Percentiles rank a stretch among this genome's conserved stretches.
Evolutionary conservation across 768 basidiomycete genomes (phyloP).

Genomic region (Phlebiopsis gigantea): DNA sequence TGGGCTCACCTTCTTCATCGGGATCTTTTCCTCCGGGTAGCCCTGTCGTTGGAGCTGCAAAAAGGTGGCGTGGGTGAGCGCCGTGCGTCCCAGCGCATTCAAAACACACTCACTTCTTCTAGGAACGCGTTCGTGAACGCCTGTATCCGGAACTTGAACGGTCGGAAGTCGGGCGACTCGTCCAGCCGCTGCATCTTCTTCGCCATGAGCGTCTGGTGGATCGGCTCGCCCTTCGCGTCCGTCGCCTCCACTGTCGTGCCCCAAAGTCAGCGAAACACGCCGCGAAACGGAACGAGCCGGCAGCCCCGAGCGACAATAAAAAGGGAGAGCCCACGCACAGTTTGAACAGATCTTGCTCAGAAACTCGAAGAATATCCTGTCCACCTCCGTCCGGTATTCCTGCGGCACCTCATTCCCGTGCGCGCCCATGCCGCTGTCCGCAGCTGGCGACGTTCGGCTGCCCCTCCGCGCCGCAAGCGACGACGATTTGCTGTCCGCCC

Average conservation of each 20-base stretch:
- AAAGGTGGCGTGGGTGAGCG: slow-evolving; percentile 5
- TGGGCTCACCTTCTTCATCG: slow-evolving; percentile 88
- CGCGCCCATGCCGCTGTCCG: slow-evolving; percentile 22
- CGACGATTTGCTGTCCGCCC: too few species aligned
- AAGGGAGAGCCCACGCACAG: slow-evolving; percentile 44
- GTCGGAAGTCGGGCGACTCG: slow-evolving; percentile 93
- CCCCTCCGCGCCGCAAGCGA: slow-evolving; percentile 6
- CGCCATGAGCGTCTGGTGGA: slow-evolving; percentile 97
- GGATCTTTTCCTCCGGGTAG: slow-evolving; percentile 90
- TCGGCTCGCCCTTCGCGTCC: slow-evolving; percentile 92
- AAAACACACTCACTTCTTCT: slow-evolving; percentile 61
- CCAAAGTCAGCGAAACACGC: slow-evolving; percentile 16
- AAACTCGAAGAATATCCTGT: slow-evolving; percentile 88
- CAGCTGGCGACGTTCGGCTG: slow-evolving; percentile 23
- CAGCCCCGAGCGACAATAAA: too few species aligned
- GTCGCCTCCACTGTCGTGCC: slow-evolving; percentile 73
- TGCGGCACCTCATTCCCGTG: slow-evolving; percentile 66
- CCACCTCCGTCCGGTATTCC: slow-evolving; percentile 79
- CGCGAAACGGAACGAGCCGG: neutral
- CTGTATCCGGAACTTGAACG: slow-evolving; percentile 98
- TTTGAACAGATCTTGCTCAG: slow-evolving; percentile 87
- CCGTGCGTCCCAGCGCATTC: neutral
- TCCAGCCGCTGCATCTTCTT: slow-evolving; percentile 98
- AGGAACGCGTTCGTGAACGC: slow-evolving; percentile 96
- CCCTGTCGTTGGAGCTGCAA: slow-evolving; percentile 75